Conservation (phyloP, 306 rosid genomes). For the Phaseolus lunatus region DNA sequence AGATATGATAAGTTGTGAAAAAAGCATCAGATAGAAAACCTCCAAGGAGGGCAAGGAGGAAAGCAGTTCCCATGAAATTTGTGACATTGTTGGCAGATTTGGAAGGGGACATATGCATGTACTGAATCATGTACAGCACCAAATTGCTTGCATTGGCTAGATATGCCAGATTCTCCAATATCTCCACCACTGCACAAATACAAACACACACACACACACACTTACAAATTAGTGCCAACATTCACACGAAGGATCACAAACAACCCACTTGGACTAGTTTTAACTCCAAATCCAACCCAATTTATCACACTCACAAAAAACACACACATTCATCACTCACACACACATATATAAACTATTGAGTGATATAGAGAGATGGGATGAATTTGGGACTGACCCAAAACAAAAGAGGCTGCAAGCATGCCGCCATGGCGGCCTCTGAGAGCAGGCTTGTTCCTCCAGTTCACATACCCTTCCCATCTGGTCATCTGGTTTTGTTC, state of each 20-base stretch:
- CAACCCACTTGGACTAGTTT: background rate
- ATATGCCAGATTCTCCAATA: conserved; percentile 89
- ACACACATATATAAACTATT: background rate
- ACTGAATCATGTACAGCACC: conserved; percentile 64
- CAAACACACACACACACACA: too few species aligned
- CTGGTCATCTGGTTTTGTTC: conserved; percentile 51
- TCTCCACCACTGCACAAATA: conserved; percentile 72
- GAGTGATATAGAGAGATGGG: background rate
- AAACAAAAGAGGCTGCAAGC: conserved; percentile 81
- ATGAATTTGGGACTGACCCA: conserved; percentile 60
- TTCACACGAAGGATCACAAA: background rate
- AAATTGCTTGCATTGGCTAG: conserved; percentile 96
- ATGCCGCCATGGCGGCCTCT: conserved; percentile 91
- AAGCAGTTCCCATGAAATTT: conserved; percentile 94
- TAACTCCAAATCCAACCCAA: background rate
- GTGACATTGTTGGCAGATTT: conserved; percentile 91
- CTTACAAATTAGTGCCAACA: background rate
- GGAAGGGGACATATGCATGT: conserved; percentile 86
- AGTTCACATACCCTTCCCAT: conserved; percentile 89
- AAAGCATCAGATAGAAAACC: conserved; percentile 93
- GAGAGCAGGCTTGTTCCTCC: conserved; percentile 79
- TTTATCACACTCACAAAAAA: background rate
- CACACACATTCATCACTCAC: background rate
- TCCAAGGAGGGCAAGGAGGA: conserved; percentile 94
- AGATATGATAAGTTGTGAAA: conserved; percentile 83